phyloP scores from a whole-genome alignment of 1,284 basidiomycete genomes.

The Pholiota adiposa region DNA sequence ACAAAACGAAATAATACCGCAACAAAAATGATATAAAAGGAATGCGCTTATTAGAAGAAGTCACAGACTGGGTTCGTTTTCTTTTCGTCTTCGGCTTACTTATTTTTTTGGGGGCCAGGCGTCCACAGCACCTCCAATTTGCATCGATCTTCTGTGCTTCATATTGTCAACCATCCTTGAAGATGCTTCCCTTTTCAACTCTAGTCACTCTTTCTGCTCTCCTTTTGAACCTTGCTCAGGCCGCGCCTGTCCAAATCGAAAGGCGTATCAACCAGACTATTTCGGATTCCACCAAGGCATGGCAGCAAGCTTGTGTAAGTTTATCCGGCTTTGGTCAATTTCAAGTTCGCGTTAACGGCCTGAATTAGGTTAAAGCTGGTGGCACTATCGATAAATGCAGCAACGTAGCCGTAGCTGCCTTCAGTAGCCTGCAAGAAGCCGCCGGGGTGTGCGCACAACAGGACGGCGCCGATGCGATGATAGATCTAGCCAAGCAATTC shows the following conservation, averaged over 20 bases:
- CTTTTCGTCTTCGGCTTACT: neutral
- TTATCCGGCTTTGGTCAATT: neutral
- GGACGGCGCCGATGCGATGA: slow-evolving; percentile 61
- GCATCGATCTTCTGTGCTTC: neutral
- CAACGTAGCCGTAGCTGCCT: slow-evolving; percentile 50
- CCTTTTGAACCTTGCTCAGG: slow-evolving; percentile 29
- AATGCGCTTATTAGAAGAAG: no score
- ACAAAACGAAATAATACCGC: no score
- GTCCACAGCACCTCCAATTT: slow-evolving; percentile 10
- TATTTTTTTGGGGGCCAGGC: slow-evolving; percentile 11
- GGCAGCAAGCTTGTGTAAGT: slow-evolving; percentile 47
- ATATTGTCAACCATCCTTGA: neutral
- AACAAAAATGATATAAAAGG: no score
- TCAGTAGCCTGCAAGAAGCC: slow-evolving; percentile 54
- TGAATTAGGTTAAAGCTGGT: slow-evolving; percentile 40
- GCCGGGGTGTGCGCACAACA: slow-evolving; percentile 63
- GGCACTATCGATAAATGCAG: slow-evolving; percentile 59
- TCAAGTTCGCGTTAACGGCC: no score
- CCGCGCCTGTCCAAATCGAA: slow-evolving; percentile 31
- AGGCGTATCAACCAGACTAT: slow-evolving; percentile 49
- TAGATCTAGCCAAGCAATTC: slow-evolving; percentile 62
- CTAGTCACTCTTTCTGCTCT: slow-evolving; percentile 29
- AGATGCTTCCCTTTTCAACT: slow-evolving; percentile 11
- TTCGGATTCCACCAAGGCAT: slow-evolving; percentile 38
- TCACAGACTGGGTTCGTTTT: no score